Percentiles rank a stretch among this genome's conserved stretches.
Conservation (phyloP, 2,329 filamentous ascomycete species). For the Stagonosporopsis rhizophila region DNA sequence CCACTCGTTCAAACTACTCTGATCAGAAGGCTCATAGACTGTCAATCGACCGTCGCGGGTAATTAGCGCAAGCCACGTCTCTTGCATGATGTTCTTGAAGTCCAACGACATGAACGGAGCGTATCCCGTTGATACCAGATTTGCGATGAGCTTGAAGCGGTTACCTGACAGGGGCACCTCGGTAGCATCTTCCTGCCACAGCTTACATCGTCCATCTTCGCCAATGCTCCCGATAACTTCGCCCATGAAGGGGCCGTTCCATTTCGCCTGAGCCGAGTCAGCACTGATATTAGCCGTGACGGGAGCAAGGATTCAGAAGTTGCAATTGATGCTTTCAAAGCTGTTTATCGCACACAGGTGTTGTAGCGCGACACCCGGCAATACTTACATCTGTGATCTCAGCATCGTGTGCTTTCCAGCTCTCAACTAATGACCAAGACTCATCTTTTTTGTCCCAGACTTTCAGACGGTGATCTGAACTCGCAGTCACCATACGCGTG, state of each 20-base stretch:
- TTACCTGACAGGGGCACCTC: slow-evolving; percentile 76
- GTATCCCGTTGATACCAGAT: slow-evolving; percentile 71
- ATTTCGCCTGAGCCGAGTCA: slow-evolving; percentile 72
- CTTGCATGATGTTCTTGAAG: slow-evolving; percentile 82
- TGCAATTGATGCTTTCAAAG: not conserved
- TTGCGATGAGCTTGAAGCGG: slow-evolving; percentile 76
- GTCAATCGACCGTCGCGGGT: slow-evolving; percentile 81
- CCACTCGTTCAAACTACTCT: slow-evolving; percentile 81
- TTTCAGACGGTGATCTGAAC: slow-evolving; percentile 89
- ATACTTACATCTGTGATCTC: slow-evolving; percentile 81
- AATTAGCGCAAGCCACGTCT: slow-evolving; percentile 85
- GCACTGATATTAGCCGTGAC: slow-evolving; percentile 5
- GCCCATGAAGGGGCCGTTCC: slow-evolving; percentile 89
- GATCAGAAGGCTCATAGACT: slow-evolving; percentile 84
- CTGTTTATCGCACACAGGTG: not conserved
- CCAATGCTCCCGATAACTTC: slow-evolving; percentile 88
- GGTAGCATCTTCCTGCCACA: slow-evolving; percentile 91
- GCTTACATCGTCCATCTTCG: slow-evolving; percentile 86
- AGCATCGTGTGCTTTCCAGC: slow-evolving; percentile 87
- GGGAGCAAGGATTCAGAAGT: not conserved
- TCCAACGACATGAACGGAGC: slow-evolving; percentile 78
- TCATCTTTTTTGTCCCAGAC: slow-evolving; percentile 84
- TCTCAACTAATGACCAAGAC: slow-evolving; percentile 83
- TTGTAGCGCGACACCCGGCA: not conserved
- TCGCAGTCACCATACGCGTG: slow-evolving; percentile 88